Percentiles rank a stretch among this genome's conserved stretches.
phyloP scores from a whole-genome alignment of 371 early-diverging fungal genomes.

The Chytridiales sp. region DNA sequence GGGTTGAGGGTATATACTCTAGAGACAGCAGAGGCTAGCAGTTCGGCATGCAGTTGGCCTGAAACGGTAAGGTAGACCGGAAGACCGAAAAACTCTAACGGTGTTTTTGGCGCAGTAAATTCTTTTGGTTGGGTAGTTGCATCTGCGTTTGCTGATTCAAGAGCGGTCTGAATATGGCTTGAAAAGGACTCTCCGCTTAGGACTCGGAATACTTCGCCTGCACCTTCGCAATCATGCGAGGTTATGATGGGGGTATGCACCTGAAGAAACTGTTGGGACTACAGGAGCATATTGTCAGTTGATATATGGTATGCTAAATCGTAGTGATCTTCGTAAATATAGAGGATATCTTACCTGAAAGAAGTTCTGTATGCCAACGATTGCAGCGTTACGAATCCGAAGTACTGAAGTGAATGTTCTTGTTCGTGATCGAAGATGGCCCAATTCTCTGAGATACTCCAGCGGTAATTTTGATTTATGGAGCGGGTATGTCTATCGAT shows the following conservation, averaged over 20 bases:
- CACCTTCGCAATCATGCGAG: slow-evolving; percentile 90
- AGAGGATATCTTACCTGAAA: slow-evolving; percentile 55
- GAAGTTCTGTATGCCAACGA: slow-evolving; percentile 68
- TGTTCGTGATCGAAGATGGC: slow-evolving; percentile 79
- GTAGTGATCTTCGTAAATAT: background rate
- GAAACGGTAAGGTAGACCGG: slow-evolving; percentile 84
- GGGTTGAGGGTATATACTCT: slow-evolving; percentile 88
- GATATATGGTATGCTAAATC: background rate
- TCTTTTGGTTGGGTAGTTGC: background rate
- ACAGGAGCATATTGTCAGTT: slow-evolving; percentile 3
- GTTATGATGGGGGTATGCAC: slow-evolving; percentile 86
- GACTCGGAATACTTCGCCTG: slow-evolving; percentile 80
- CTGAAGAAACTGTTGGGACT: slow-evolving; percentile 71
- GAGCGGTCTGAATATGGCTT: background rate
- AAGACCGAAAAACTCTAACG: slow-evolving; percentile 64
- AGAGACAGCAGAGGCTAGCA: slow-evolving; percentile 68
- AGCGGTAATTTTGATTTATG: slow-evolving; percentile 81
- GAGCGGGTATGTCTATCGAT: slow-evolving; percentile 77
- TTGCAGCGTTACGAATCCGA: slow-evolving; percentile 66
- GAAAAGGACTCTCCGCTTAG: slow-evolving; percentile 17
- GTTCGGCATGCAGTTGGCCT: slow-evolving; percentile 87
- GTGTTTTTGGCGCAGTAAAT: background rate
- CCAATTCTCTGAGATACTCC: slow-evolving; percentile 77
- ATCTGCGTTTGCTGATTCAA: background rate
- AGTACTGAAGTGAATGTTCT: slow-evolving; percentile 72